Evolutionary conservation across 1,139 yeast species (phyloP).

Genomic region (Schwanniomyces etchellsii): DNA sequence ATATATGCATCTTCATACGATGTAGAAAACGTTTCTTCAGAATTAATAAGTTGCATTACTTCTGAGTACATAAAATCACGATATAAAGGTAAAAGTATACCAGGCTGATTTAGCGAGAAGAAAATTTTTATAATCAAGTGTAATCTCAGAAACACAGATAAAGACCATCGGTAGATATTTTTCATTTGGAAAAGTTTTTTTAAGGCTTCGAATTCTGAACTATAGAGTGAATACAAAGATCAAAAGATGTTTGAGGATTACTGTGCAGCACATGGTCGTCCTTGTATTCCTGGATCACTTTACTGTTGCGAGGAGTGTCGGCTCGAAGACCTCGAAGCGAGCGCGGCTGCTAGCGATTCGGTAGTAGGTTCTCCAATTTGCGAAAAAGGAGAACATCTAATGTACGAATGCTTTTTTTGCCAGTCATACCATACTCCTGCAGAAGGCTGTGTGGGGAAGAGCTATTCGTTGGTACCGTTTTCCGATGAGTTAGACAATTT

Average conservation of each 20-base stretch:
- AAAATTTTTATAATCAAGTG: too few relatives aligned
- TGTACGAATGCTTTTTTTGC: constrained; percentile 11
- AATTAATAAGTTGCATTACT: too few relatives aligned
- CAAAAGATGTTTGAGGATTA: constrained; percentile 15
- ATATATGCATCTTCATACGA: too few relatives aligned
- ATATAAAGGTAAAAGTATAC: too few relatives aligned
- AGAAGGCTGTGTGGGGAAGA: constrained; percentile 5
- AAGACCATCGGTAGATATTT: too few relatives aligned
- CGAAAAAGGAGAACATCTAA: constrained; percentile 3
- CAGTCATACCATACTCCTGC: constrained; percentile 6
- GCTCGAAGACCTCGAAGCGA: constrained; percentile 8
- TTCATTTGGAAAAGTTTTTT: too few relatives aligned
- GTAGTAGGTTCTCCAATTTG: background rate
- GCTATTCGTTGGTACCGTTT: background rate
- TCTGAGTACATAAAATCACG: too few relatives aligned
- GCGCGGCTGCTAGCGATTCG: background rate
- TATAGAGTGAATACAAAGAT: background rate
- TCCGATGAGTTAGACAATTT: constrained; percentile 1
- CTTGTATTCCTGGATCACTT: constrained; percentile 12
- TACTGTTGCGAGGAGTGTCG: constrained; percentile 16
- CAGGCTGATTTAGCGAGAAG: too few relatives aligned
- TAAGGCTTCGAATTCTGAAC: background rate
- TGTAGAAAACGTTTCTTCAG: too few relatives aligned
- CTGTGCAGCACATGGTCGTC: constrained; percentile 15
- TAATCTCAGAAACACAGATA: too few relatives aligned